phyloP scores from a whole-genome alignment of 2,329 filamentous ascomycete species.

The Plenodomus lindquistii region DNA sequence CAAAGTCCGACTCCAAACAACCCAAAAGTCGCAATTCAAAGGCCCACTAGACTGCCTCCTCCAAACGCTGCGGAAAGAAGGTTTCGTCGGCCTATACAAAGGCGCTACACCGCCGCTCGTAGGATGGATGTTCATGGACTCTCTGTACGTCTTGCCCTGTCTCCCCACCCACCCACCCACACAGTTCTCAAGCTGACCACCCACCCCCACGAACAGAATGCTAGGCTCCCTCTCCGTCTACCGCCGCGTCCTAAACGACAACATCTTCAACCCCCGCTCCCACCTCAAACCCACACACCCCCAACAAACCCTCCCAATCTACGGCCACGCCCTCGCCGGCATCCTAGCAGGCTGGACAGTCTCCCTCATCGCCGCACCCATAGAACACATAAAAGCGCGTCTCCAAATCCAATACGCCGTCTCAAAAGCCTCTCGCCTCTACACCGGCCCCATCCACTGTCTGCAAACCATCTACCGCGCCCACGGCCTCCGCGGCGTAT shows the following conservation, averaged over 20 bases:
- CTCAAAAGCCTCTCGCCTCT: slow-evolving; percentile 74
- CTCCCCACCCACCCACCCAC: background rate
- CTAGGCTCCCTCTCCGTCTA: slow-evolving; percentile 90
- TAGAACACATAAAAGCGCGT: slow-evolving; percentile 93
- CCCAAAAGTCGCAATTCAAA: slow-evolving; percentile 73
- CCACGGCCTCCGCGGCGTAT: slow-evolving; percentile 80
- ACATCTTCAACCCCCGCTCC: slow-evolving; percentile 69
- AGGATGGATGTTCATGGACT: slow-evolving; percentile 99
- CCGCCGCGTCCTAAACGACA: slow-evolving; percentile 77
- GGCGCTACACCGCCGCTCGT: slow-evolving; percentile 88
- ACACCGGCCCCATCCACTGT: slow-evolving; percentile 87
- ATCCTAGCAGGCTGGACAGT: slow-evolving; percentile 87
- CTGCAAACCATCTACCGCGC: slow-evolving; percentile 58
- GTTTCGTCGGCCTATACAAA: slow-evolving; percentile 86
- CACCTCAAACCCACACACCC: slow-evolving; percentile 47
- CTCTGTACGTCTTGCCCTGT: slow-evolving; percentile 50
- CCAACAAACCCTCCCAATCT: slow-evolving; percentile 64
- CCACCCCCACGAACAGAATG: slow-evolving; percentile 61
- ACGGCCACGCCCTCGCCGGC: slow-evolving; percentile 87
- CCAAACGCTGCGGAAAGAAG: slow-evolving; percentile 85
- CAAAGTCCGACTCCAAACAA: slow-evolving; percentile 94
- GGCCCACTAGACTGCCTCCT: slow-evolving; percentile 85
- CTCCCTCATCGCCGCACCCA: slow-evolving; percentile 87
- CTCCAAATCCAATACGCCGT: slow-evolving; percentile 93
- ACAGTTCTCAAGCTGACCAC: background rate